Conservation (phyloP, 495 filamentous ascomycete species). For the Polyplosphaeria fusca region DNA sequence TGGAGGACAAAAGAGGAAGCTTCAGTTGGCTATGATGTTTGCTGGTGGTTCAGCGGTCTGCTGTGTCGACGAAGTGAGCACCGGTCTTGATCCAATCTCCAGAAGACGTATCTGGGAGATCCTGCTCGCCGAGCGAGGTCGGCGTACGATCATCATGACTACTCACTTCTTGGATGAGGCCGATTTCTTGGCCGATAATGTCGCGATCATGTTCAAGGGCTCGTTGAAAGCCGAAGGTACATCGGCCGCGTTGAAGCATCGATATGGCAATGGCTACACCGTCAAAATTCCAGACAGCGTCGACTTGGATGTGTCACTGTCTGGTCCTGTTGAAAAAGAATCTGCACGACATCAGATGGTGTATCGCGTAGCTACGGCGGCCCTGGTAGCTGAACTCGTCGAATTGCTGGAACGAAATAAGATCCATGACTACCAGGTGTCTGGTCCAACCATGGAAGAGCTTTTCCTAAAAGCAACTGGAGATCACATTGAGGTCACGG, state of each 20-base stretch:
- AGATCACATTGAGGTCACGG: slow-evolving; percentile 42
- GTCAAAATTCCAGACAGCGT: slow-evolving; percentile 56
- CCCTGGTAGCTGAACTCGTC: slow-evolving; percentile 62
- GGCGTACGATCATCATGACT: slow-evolving; percentile 75
- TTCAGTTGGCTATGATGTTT: slow-evolving; percentile 88
- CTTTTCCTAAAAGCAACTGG: slow-evolving; percentile 81
- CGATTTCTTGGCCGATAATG: slow-evolving; percentile 41
- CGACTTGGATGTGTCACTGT: slow-evolving; percentile 29
- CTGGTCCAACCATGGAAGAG: slow-evolving; percentile 82
- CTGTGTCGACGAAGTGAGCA: slow-evolving; percentile 83
- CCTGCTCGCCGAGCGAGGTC: slow-evolving; percentile 71
- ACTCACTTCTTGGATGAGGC: slow-evolving; percentile 56
- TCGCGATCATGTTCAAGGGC: slow-evolving; percentile 43
- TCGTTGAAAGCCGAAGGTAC: slow-evolving; percentile 39
- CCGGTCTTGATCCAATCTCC: slow-evolving; percentile 76
- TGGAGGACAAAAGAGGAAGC: slow-evolving; percentile 83
- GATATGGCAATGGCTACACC: slow-evolving; percentile 58
- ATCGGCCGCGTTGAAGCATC: slow-evolving; percentile 39
- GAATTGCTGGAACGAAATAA: slow-evolving; percentile 58
- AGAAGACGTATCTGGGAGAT: slow-evolving; percentile 89
- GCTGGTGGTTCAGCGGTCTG: slow-evolving; percentile 80
- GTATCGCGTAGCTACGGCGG: slow-evolving; percentile 63
- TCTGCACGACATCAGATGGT: slow-evolving; percentile 63
- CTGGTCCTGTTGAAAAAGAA: slow-evolving; percentile 54
- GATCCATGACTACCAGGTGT: slow-evolving; percentile 68